Evolutionary conservation across 1,139 yeast species (phyloP), one percentile per base, ranked within the genome.

Genomic region (Blastobotrys buckinghamii): DNA sequence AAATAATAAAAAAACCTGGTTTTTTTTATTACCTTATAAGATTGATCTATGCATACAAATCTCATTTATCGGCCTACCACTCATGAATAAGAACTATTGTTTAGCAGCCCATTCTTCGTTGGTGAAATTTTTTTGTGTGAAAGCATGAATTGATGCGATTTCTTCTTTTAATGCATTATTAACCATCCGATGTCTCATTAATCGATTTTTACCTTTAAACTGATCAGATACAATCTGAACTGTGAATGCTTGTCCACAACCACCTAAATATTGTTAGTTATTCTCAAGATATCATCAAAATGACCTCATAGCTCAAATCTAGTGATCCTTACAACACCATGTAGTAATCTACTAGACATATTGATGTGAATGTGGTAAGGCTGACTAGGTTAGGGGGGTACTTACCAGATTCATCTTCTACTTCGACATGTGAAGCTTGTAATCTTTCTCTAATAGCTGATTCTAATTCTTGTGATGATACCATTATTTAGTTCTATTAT

Each of bases 81-180:
- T n/a, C n/a, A n/a, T n/a, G n/a, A n/a, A n/a, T n/a, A n/a, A n/a
- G 27, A 6, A 20, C 55, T 56, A 55, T 34, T 55, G 55, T 16
- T 51, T 54, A 5, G 59, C 55, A n/a, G 56, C 53, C 24, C 45
- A 27, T 19, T 37, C 32, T 7, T 10, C 30, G n/a, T 22, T 2
- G 2, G 43, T 17, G 59, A 78, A 81, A 19, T 88, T 84, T 68
- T 87, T 89, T 61, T 92, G 97, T 0, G 97, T 88, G 65, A 92
- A 94, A 0, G 98, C 98, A 68, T 92, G 98, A 40, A 92, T 89
- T 6, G 75, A 70, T 0, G 87, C 83, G 40, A 92, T 87, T 63
- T 90, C 96, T 16, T 83, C 88, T 60, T 82, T 82, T 53, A 92
- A 73, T 1, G 87, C 81, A 37, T 68, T 73, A 66, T 94, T 92